Base-by-base conservation (phyloP, 208 protist genomes). In the Phytomonas sp. region DNA sequence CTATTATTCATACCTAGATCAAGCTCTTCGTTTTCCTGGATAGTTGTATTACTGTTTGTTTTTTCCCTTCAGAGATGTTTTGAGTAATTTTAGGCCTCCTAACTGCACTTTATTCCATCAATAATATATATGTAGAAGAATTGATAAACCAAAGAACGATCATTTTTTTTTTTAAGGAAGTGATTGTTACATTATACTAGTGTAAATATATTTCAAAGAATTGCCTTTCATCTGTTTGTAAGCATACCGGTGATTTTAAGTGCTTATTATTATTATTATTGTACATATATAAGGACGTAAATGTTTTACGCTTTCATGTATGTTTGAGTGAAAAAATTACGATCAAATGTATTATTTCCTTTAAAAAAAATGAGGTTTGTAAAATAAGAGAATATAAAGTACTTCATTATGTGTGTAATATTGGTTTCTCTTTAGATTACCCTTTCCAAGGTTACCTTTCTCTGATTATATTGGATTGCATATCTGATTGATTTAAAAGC, bases 31-130 rank as follows among this genome's bases (percentile, higher is more conserved):
- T 37, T 65, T 56, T 0, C 61, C 37, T 37, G 23, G 23, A 26
- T n/a, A 37, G 33, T 64, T 16, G 19, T 64, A 60, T 37, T 19
- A 60, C 7, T 65, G 61, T 65, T 65, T 16, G 60, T 60, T 16
- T 64, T 1, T 65, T n/a, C 19, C 33, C 19, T 37, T 65, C 19
- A 65, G 45, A 26, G 11, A 56, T 56, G 19, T 26, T 56, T 56
- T 56, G 19, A 19, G 45, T 23, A 1, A 26, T 56, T 56, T 56
- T 56, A 3, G 16, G 2, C 19, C 45, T 23, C 45, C 45, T 23
- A 4, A 56, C 2, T 56, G 23, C 2, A 6, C 11, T 26, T 56
- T 23, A 56, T 7, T 5, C 45, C 26, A 56, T 26, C 16, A 26
- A 56, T 26, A 56, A 56, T 10, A 56, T 56, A 56, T 56, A 26